phyloP scores from a whole-genome alignment of 768 basidiomycete species.

The Lactarius sanguifluus region DNA sequence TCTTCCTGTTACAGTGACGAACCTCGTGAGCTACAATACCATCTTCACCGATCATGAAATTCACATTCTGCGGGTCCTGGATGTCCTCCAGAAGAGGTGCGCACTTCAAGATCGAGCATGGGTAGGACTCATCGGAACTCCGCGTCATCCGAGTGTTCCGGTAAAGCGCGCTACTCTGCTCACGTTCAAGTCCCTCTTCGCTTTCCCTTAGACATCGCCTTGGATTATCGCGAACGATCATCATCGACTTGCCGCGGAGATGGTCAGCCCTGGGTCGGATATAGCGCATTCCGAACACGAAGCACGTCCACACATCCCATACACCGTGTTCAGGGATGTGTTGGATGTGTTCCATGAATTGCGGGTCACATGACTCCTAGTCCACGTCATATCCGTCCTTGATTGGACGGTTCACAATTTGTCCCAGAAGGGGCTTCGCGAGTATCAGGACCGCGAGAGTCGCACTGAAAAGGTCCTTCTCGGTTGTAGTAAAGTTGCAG shows the following conservation, averaged over 20 bases:
- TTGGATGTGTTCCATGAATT: not conserved
- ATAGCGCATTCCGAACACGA: conserved; percentile 28
- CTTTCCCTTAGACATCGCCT: conserved; percentile 16
- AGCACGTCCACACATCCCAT: conserved; percentile 20
- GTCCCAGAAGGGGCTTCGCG: conserved; percentile 12
- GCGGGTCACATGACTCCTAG: conserved; percentile 21
- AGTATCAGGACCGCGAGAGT: conserved; percentile 19
- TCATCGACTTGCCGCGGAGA: not conserved
- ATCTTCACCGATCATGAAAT: conserved; percentile 30
- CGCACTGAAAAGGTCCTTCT: not conserved
- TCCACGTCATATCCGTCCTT: conserved; percentile 5
- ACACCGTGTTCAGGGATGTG: not conserved
- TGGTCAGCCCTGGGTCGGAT: not conserved
- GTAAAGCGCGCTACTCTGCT: conserved; percentile 16
- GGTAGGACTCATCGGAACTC: not conserved
- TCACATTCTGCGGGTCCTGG: not conserved
- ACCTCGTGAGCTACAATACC: conserved; percentile 25
- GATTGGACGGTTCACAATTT: not conserved
- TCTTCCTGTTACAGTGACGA: conserved; percentile 4
- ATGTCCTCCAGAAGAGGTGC: conserved; percentile 15
- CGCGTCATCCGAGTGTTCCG: not conserved
- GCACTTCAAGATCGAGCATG: conserved; percentile 22
- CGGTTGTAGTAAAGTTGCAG: not conserved
- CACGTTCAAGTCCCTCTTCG: conserved; percentile 21
- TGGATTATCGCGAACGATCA: conserved; percentile 22